Conservation (phyloP, 495 filamentous ascomycete species). For the Penicillium subrubescens region DNA sequence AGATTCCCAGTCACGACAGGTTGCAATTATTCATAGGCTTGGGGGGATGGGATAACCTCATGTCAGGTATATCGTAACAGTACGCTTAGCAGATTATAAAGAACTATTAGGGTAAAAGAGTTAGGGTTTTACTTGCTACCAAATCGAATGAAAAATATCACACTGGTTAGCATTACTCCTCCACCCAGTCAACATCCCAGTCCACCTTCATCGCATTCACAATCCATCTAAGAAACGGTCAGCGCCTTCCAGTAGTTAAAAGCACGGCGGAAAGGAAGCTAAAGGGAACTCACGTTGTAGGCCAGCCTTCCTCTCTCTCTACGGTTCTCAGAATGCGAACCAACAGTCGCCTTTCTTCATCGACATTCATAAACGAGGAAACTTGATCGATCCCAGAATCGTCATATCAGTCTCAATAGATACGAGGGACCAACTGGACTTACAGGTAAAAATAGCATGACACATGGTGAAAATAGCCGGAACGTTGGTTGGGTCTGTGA, state of each 20-base stretch:
- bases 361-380: background rate
- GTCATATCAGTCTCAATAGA: background rate
- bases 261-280: background rate
- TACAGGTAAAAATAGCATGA: background rate
- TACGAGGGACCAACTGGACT: background rate
- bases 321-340: background rate
- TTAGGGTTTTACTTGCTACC: no score
- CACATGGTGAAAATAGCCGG: background rate
- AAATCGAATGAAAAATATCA: no score
- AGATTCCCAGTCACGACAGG: constrained; percentile 21
- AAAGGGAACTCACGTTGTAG: background rate
- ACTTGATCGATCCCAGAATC: background rate
- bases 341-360: background rate
- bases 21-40: constrained; percentile 39
- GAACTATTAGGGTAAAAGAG: no score
- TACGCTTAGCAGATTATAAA: no score
- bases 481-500: background rate
- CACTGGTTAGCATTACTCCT: background rate
- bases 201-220: background rate
- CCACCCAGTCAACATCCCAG: background rate
- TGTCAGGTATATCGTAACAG: no score
- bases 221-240: background rate
- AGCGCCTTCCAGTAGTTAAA: background rate
- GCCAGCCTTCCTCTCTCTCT: background rate
- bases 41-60: constrained; percentile 47